Evolutionary conservation across 164 flowering plant species (phyloP).

Genomic region (Magnolia changhungtana): DNA sequence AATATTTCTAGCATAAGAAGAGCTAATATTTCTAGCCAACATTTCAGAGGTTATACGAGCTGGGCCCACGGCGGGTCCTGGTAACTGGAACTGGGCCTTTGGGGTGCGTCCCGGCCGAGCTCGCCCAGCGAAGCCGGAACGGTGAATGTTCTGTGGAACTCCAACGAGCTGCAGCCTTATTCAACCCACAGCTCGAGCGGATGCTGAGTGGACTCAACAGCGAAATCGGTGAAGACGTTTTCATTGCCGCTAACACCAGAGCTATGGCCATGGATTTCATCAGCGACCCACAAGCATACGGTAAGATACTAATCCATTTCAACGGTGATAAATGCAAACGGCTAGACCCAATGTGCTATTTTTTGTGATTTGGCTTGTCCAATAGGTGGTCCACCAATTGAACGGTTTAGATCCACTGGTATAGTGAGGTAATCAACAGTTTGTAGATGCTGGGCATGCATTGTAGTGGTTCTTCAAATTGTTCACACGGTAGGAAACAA

Average conservation of each 20-base stretch:
- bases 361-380: too few relatives aligned
- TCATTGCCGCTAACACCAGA: conserved; percentile 39
- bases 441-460: too few relatives aligned
- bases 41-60: conserved; percentile 50
- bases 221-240: conserved; percentile 40
- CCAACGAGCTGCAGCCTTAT: conserved; percentile 44
- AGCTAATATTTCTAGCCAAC: not conserved
- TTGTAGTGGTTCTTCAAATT: too few relatives aligned
- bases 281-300: conserved; percentile 45
- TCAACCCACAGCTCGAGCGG: conserved; percentile 48
- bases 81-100: conserved; percentile 83
- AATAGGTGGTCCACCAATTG: too few relatives aligned
- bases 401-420: too few relatives aligned
- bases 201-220: conserved; percentile 47
- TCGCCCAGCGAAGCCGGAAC: conserved; percentile 38
- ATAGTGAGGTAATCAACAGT: too few relatives aligned
- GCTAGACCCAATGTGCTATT: too few relatives aligned
- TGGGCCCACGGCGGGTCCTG: conserved; percentile 59
- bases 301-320: conserved; percentile 22
- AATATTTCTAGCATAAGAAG: too few relatives aligned
- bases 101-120: conserved; percentile 68
- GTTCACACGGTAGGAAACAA: too few relatives aligned
- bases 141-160: conserved; percentile 49
- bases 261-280: conserved; percentile 41
- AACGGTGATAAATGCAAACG: too few relatives aligned